Conservation (phyloP, 768 basidiomycete genomes). For the Phylloporus arenicola region DNA sequence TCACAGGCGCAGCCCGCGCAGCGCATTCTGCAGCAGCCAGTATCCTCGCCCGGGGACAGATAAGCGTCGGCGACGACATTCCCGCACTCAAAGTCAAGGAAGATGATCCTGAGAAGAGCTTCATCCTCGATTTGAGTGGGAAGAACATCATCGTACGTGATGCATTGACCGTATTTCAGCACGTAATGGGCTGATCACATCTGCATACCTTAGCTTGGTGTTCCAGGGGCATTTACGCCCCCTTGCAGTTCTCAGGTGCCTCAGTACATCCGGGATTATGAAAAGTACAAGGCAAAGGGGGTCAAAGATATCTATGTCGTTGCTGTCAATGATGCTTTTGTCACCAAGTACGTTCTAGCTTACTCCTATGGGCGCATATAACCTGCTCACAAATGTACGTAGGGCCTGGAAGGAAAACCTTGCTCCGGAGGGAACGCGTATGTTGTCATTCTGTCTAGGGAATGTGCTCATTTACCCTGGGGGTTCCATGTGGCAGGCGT, state of each 20-base stretch:
- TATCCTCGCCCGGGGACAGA: constrained; percentile 43
- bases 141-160: constrained; percentile 59
- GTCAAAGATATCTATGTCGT: constrained; percentile 67
- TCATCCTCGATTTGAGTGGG: constrained; percentile 45
- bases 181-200: not conserved
- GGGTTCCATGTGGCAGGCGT: constrained; percentile 33
- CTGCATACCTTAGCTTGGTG: constrained; percentile 47
- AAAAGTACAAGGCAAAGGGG: constrained; percentile 73
- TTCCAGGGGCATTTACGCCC: constrained; percentile 74
- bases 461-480: not conserved
- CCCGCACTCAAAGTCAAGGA: constrained; percentile 56
- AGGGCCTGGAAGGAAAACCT: constrained; percentile 68
- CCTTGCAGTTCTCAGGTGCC: constrained; percentile 63
- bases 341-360: constrained; percentile 40
- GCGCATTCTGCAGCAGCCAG: constrained; percentile 52
- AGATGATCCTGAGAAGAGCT: constrained; percentile 40
- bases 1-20: constrained; percentile 43
- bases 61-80: constrained; percentile 36
- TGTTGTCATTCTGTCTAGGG: constrained; percentile 9
- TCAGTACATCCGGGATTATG: constrained; percentile 58
- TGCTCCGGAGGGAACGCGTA: constrained; percentile 52
- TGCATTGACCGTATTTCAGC: not conserved
- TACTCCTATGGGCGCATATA: not conserved
- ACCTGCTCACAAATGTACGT: not conserved
- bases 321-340: constrained; percentile 76